Conservation (phyloP, 2,329 filamentous ascomycete species). For the Colletotrichum noveboracense region DNA sequence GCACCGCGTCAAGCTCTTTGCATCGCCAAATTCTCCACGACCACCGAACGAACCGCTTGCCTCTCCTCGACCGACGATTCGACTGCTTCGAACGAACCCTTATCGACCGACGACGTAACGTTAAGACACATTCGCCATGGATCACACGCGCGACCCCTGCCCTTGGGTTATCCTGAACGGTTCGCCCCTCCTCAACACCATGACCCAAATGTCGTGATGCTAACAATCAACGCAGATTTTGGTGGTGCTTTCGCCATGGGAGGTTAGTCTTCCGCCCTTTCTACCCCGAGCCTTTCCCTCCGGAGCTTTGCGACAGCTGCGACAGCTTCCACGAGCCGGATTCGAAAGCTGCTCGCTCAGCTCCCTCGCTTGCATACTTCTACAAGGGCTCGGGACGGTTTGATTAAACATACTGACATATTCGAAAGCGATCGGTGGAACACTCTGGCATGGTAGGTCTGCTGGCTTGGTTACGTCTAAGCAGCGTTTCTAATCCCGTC, state of each 20-base stretch:
- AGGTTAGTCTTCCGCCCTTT: slow-evolving; percentile 33
- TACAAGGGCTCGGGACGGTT: neutral
- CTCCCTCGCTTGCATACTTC: neutral
- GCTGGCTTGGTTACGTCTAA: accelerated
- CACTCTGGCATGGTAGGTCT: slow-evolving; percentile 82
- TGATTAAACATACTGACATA: neutral
- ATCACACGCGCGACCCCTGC: slow-evolving; percentile 96
- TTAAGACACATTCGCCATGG: slow-evolving; percentile 59
- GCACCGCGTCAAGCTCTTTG: neutral
- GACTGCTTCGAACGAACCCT: neutral
- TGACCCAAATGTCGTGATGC: neutral
- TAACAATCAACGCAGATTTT: slow-evolving; percentile 61
- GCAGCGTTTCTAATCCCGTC: neutral
- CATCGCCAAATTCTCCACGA: neutral
- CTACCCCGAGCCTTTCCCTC: neutral
- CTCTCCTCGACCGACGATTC: neutral
- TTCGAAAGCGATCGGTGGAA: slow-evolving; percentile 67
- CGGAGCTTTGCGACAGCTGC: neutral
- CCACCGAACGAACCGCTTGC: neutral
- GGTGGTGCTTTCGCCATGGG: slow-evolving; percentile 97
- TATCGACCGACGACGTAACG: neutral
- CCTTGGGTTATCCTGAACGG: slow-evolving; percentile 86
- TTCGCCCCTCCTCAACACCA: neutral
- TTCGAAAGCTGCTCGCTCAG: neutral
- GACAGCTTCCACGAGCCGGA: neutral